These are phyloP conservation scores for Populus tremula DNA, from an alignment of 345 rosid genomes.

Conservation along the genomic window DNA sequence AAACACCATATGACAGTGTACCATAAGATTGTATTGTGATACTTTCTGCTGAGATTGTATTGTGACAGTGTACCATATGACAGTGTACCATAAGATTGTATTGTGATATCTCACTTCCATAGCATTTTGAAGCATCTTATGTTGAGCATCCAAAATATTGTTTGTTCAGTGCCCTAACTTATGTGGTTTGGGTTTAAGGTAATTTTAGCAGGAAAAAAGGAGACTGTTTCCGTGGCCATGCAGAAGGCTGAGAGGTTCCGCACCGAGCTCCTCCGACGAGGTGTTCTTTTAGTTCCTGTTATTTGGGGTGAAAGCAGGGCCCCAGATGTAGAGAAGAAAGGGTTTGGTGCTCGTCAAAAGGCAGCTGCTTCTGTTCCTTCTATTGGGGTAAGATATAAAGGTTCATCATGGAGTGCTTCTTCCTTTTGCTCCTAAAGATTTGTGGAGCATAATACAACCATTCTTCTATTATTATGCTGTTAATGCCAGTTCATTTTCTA, in stretches of 20 bases:
- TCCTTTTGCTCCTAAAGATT: neutral
- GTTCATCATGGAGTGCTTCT: neutral
- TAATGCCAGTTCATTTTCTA: neutral
- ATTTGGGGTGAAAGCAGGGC: constrained; percentile 68
- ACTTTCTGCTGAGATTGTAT: constrained; percentile 2
- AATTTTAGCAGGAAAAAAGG: constrained; percentile 83
- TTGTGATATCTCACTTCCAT: neutral
- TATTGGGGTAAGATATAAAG: constrained; percentile 56
- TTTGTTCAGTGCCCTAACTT: constrained; percentile 10
- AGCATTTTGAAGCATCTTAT: constrained; percentile 7
- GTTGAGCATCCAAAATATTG: neutral
- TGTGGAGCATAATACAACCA: neutral
- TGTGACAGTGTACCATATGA: too few relatives aligned
- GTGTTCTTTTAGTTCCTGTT: constrained; percentile 87
- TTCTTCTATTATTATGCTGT: neutral
- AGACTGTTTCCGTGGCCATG: constrained; percentile 59
- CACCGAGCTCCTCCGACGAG: constrained; percentile 80
- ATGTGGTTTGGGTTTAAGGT: constrained; percentile 46
- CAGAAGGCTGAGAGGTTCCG: constrained; percentile 82
- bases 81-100: neutral
- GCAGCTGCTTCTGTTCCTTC: constrained; percentile 76
- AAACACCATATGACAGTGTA: neutral
- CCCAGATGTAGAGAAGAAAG: constrained; percentile 63
- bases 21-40: neutral
- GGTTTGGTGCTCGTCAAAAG: constrained; percentile 67